Conservation (phyloP, 1,139 yeast species). For the Scheffersomyces lignicola region DNA sequence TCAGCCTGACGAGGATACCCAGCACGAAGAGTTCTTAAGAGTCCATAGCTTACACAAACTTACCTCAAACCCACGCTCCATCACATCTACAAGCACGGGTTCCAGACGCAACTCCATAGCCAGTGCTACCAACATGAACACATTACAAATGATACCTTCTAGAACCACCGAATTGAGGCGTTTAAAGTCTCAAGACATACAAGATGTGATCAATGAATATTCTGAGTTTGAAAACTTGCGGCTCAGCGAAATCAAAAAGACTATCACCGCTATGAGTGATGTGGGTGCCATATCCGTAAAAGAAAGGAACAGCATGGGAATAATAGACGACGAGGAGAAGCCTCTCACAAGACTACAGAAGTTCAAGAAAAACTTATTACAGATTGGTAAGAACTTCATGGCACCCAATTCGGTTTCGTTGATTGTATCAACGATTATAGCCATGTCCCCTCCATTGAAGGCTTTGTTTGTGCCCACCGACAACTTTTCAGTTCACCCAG, state of each 20-base stretch:
- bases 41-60: conserved; percentile 6
- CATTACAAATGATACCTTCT: conserved; percentile 19
- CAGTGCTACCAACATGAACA: conserved; percentile 11
- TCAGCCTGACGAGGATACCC: conserved; percentile 15
- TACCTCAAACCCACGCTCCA: conserved; percentile 10
- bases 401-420: conserved; percentile 73
- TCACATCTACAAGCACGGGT: conserved; percentile 8
- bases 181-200: conserved; percentile 51
- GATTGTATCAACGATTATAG: conserved; percentile 57
- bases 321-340: conserved; percentile 3
- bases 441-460: conserved; percentile 86
- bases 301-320: conserved; percentile 5
- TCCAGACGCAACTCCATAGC: conserved; percentile 13
- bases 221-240: conserved; percentile 47
- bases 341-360: conserved; percentile 8
- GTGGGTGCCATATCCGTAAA: conserved; percentile 9
- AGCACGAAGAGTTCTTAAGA: conserved; percentile 21
- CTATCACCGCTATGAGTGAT: conserved; percentile 10
- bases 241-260: conserved; percentile 13
- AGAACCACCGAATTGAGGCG: conserved; percentile 40
- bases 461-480: conserved; percentile 61
- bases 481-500: conserved; percentile 44
- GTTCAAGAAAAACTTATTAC: conserved; percentile 12
- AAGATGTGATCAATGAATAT: conserved; percentile 62
- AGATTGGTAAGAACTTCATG: conserved; percentile 51